These are phyloP conservation scores for Mycosarcoma mackinlayi DNA, from an alignment of 1,284 basidiomycete genomes.

Conservation along the genomic window DNA sequence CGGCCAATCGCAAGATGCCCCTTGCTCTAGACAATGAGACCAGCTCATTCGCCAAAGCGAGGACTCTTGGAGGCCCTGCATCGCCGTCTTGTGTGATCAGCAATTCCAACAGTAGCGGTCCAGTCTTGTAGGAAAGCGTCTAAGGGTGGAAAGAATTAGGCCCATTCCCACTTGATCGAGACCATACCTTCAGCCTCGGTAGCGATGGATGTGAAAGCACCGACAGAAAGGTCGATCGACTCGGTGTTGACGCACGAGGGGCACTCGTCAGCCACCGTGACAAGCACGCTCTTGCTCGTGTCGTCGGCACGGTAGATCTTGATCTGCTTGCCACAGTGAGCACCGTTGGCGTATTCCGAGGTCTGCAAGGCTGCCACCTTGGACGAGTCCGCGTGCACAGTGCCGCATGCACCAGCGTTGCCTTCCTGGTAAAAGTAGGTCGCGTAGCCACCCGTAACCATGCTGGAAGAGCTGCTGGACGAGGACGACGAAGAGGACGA, in stretches of 20 bases:
- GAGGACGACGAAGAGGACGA: constrained; percentile 21
- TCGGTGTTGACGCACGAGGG: constrained; percentile 73
- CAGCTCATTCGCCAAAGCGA: constrained; percentile 11
- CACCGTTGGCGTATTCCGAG: constrained; percentile 69
- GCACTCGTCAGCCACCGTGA: constrained; percentile 66
- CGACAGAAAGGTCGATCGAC: constrained; percentile 83
- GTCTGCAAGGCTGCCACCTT: constrained; percentile 51
- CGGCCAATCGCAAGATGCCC: constrained; percentile 12
- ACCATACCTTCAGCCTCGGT: constrained; percentile 74
- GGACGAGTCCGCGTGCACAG: constrained; percentile 52
- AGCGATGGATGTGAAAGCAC: constrained; percentile 78
- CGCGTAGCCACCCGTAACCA: constrained; percentile 48
- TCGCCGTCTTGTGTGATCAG: constrained; percentile 17
- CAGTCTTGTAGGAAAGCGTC: not conserved
- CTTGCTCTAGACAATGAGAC: constrained; percentile 13
- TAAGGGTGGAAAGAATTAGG: constrained; percentile 3
- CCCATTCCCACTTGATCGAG: constrained; percentile 52
- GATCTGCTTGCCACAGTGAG: constrained; percentile 77
- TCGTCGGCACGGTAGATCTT: constrained; percentile 71
- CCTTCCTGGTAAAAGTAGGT: constrained; percentile 63
- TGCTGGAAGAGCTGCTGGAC: constrained; percentile 21
- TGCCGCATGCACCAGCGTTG: constrained; percentile 65
- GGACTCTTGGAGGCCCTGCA: constrained; percentile 1
- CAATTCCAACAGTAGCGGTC: too few relatives aligned
- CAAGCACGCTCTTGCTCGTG: constrained; percentile 73